Evolutionary conservation across 2,329 filamentous ascomycete genomes (phyloP), one percentile per base, ranked within the genome.

Genomic region (Colletotrichum liriopes): DNA sequence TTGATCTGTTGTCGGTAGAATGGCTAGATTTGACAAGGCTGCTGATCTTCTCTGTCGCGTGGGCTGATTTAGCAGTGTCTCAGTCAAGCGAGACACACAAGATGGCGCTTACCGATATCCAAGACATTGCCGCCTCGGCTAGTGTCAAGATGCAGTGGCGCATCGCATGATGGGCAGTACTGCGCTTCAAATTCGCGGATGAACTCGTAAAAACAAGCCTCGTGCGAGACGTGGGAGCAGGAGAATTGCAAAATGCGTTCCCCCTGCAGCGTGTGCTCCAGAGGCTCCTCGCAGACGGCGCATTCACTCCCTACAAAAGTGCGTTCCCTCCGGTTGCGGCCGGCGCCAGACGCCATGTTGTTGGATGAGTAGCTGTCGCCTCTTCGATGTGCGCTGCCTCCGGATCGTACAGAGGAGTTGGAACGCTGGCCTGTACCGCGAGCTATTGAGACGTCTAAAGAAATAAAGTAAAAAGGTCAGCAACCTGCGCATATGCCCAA

Each of bases 171-270:
- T 37, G 96, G 96, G 83, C 96, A 99, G 79, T 94, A 95, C 78
- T 98, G 95, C 65, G 94, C 94, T 76, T 98, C 95, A 71, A 96
- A 93, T 79, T 98, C 96, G 78, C 94, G 93, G 77, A 99, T 97
- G 80, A 97, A 98, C 83, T 99, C 96, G 84, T 98, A 98, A 81
- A 99, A 98, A 84, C 96, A 99, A 45, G 96, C 96, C 82, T 98
- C 96, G 81, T 99, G 96, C 14, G 96, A 95, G 72, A 99, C 96
- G 83, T 99, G 96, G n/a, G 92, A 90, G 83, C 96, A 99, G 7
- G 95, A 97, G 78, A 99, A 96, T 81, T 98, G 96, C 65, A 99
- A 86, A 73, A 99, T 95, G 76, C 95, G 92, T 85, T 99, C 96
- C 72, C 96, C 96, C 62, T 94, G 93, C 58, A 99, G 88, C 4